Evolutionary conservation across 768 basidiomycete species (phyloP).

Genomic region (Leccinellum albellum): DNA sequence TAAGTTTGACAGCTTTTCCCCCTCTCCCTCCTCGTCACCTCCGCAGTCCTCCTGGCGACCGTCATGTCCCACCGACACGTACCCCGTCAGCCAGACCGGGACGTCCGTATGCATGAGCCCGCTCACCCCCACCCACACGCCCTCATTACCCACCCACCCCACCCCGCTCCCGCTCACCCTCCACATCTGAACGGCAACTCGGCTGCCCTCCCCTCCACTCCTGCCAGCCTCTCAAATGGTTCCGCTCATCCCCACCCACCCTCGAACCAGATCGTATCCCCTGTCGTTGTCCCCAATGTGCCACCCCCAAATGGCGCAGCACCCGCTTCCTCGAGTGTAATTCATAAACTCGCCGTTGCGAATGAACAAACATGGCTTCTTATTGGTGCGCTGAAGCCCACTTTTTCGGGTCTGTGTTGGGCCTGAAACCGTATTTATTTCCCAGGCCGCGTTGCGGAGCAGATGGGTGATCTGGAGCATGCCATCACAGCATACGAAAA

Average conservation of each 20-base stretch:
- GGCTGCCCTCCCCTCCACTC: conserved; percentile 41
- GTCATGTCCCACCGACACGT: conserved; percentile 61
- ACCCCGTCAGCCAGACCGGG: conserved; percentile 56
- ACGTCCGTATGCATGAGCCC: conserved; percentile 62
- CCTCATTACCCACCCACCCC: conserved; percentile 41
- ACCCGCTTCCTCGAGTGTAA: conserved; percentile 38
- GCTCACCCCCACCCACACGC: conserved; percentile 40
- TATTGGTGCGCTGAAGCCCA: conserved; percentile 54
- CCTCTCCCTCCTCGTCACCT: conserved; percentile 43
- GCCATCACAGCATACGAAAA: conserved; percentile 93
- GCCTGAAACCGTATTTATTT: conserved; percentile 22
- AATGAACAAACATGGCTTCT: conserved; percentile 96
- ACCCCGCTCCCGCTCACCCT: conserved; percentile 31
- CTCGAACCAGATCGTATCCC: conserved; percentile 40
- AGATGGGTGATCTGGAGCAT: conserved; percentile 91
- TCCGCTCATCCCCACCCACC: conserved; percentile 36
- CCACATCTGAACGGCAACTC: conserved; percentile 53
- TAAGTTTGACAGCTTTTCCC: conserved; percentile 43
- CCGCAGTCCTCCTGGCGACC: conserved; percentile 27
- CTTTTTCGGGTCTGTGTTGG: background rate
- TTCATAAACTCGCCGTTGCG: conserved; percentile 76
- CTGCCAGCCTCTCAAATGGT: conserved; percentile 43
- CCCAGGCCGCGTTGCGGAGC: conserved; percentile 90
- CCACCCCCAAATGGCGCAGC: conserved; percentile 26
- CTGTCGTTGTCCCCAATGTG: conserved; percentile 40